Evolutionary conservation across 768 basidiomycete species (phyloP).

Genomic region (Suillus clintonianus): DNA sequence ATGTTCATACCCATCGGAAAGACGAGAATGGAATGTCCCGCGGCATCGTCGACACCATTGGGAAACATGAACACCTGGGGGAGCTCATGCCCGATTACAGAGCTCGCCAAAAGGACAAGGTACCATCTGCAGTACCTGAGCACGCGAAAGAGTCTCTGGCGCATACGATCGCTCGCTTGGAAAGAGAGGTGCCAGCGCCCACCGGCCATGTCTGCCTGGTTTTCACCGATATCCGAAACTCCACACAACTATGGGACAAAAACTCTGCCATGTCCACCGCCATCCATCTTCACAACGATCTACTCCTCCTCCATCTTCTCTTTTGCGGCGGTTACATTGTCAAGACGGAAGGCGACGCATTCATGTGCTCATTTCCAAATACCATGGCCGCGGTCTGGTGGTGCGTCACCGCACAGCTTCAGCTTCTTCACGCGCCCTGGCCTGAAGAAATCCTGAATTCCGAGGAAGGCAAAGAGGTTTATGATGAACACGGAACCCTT

Average conservation of each 20-base stretch:
- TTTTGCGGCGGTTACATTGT: conserved; percentile 97
- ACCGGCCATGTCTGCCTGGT: conserved; percentile 87
- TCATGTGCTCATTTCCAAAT: conserved; percentile 98
- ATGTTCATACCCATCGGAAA: conserved; percentile 87
- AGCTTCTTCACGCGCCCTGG: conserved; percentile 83
- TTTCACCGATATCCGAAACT: conserved; percentile 97
- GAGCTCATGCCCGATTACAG: conserved; percentile 91
- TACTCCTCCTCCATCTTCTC: conserved; percentile 60
- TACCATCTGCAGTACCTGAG: conserved; percentile 96
- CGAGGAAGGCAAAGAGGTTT: conserved; percentile 83
- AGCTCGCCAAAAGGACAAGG: conserved; percentile 64
- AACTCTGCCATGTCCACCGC: conserved; percentile 95
- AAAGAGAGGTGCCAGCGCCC: conserved; percentile 81
- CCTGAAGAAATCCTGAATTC: conserved; percentile 91
- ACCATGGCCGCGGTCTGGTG: conserved; percentile 89
- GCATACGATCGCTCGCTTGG: conserved; percentile 62
- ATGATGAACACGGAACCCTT: conserved; percentile 63
- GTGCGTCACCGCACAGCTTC: conserved; percentile 82
- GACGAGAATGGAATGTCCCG: conserved; percentile 91
- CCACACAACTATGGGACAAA: conserved; percentile 63
- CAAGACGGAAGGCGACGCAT: conserved; percentile 98
- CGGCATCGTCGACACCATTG: conserved; percentile 91
- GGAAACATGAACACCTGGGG: conserved; percentile 62
- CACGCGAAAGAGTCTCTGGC: conserved; percentile 56
- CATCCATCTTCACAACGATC: conserved; percentile 84